Base-by-base conservation (phyloP, 495 filamentous ascomycete genomes). In the Penicillium goetzii region DNA sequence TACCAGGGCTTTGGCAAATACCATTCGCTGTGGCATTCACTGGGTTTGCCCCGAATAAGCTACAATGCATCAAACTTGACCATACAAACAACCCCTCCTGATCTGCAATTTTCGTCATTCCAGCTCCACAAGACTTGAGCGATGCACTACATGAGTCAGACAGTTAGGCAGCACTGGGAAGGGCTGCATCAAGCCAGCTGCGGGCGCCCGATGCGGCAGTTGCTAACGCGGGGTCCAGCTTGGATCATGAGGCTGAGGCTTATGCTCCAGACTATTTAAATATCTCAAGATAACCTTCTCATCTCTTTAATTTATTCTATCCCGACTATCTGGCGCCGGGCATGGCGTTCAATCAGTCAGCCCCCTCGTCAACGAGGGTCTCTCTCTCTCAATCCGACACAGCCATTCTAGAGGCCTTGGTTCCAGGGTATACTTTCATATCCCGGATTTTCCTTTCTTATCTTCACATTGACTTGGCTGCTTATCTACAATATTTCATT, bases 341-440 rank as follows among this genome's bases (percentile, higher is more conserved):
- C 30, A 78, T 75, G 62, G 59, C 65, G 28, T 67, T 43, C 41
- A 71, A 73, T 43, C 68, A 67, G 52, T 52, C 66, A 14, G 66
- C 60, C 14, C 47, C 70, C 40, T 64, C 71, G 3, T 68, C 72
- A 4, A 69, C 71, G 12, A 59, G 57, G 21, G 64, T 38, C 23
- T 43, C 53, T 19, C 52, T 69, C 12, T 64, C 61, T 4, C 60
- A 68, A 0, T 61, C 72, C 10, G 78, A 80, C 21, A 73, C 74
- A 1, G 70, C 67, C n/a, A 77, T 92, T n/a, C 80, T 93, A 17
- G 89, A 93, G 62, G 80, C 84, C 28, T 82, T 93, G 71, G 86
- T 93, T 59, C 90, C 90, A 0, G 90, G 90, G 17, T 92, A 91
- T 72, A 82, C 86, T 1, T 70, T 89, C 63, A 77, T 91, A 56